Conservation (phyloP, 1,284 basidiomycete genomes). For the Moesziomyces antarcticus region DNA sequence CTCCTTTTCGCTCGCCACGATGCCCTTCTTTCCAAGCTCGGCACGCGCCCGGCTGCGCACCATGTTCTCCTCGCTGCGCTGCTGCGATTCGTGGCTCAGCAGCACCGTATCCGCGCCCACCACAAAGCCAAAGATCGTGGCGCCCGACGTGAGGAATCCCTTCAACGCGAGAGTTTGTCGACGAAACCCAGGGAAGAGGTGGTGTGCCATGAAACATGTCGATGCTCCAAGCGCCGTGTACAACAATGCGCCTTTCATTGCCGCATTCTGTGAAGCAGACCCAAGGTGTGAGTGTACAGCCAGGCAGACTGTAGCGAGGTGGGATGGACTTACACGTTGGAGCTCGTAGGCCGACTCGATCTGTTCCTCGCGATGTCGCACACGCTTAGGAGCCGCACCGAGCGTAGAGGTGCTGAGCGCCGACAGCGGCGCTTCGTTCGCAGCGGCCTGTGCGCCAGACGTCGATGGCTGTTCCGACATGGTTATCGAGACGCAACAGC, state of each 20-base stretch:
- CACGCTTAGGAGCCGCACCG: constrained; percentile 41
- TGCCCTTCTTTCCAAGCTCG: constrained; percentile 56
- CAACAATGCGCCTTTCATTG: constrained; percentile 49
- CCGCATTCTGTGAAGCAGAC: constrained; percentile 44
- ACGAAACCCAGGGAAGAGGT: constrained; percentile 59
- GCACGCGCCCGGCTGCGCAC: constrained; percentile 49
- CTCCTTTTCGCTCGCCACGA: constrained; percentile 58
- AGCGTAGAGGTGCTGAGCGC: constrained; percentile 28
- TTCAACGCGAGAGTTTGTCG: constrained; percentile 60
- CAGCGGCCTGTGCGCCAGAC: constrained; percentile 6
- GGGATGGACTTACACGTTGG: constrained; percentile 45
- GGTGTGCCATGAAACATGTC: constrained; percentile 51
- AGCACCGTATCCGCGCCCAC: constrained; percentile 60
- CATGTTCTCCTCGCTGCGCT: constrained; percentile 57
- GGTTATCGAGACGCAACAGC: neutral
- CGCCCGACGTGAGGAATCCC: constrained; percentile 56
- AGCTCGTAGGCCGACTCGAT: constrained; percentile 58
- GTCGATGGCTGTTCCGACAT: constrained; percentile 16
- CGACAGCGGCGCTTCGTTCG: constrained; percentile 28
- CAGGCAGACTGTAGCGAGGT: neutral
- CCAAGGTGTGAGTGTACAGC: neutral
- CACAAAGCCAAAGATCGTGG: constrained; percentile 61
- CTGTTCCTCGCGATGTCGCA: constrained; percentile 55
- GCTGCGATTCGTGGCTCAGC: constrained; percentile 54
- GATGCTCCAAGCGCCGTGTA: constrained; percentile 53